Evolutionary conservation across 1,284 basidiomycete species (phyloP).

Genomic region (Malassezia cuniculi): DNA sequence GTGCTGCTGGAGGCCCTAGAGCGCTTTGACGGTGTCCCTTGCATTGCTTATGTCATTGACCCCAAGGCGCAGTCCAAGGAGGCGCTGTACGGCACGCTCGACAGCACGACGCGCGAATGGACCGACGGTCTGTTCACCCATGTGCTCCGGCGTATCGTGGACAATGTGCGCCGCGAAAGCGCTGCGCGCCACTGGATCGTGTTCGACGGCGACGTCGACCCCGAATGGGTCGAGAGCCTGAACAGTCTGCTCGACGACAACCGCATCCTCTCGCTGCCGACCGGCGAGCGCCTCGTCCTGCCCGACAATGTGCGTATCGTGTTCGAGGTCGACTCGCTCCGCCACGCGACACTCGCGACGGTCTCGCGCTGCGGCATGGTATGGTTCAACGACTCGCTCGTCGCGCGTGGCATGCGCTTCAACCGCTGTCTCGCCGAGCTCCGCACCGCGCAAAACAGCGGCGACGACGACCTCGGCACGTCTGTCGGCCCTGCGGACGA

Average conservation of each 20-base stretch:
- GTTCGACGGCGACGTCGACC: slow-evolving; percentile 98
- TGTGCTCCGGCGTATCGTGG: slow-evolving; percentile 90
- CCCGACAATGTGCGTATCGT: slow-evolving; percentile 96
- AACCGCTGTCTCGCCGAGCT: slow-evolving; percentile 72
- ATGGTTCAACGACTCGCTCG: slow-evolving; percentile 96
- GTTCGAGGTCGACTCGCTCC: slow-evolving; percentile 98
- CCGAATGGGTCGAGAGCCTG: slow-evolving; percentile 99
- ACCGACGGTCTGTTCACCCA: slow-evolving; percentile 98
- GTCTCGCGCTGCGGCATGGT: slow-evolving; percentile 99
- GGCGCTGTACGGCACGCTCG: slow-evolving; percentile 88
- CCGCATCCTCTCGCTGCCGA: slow-evolving; percentile 89
- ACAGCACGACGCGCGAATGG: slow-evolving; percentile 96
- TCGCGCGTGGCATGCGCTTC: slow-evolving; percentile 82
- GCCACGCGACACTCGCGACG: slow-evolving; percentile 91
- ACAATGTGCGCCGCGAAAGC: slow-evolving; percentile 95
- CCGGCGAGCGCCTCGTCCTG: slow-evolving; percentile 92
- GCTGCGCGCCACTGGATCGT: slow-evolving; percentile 97
- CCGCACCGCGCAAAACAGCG: slow-evolving; percentile 64
- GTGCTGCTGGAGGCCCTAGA: slow-evolving; percentile 82
- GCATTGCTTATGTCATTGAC: slow-evolving; percentile 90
- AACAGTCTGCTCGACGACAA: slow-evolving; percentile 94
- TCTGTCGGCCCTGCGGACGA: slow-evolving; percentile 52
- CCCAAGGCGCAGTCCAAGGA: slow-evolving; percentile 99
- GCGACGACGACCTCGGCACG: slow-evolving; percentile 65
- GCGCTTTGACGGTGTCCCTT: slow-evolving; percentile 78